Percentiles rank a stretch among this genome's conserved stretches.
Conservation (phyloP, 1,284 basidiomycete species). For the Boletellus deceptivus region DNA sequence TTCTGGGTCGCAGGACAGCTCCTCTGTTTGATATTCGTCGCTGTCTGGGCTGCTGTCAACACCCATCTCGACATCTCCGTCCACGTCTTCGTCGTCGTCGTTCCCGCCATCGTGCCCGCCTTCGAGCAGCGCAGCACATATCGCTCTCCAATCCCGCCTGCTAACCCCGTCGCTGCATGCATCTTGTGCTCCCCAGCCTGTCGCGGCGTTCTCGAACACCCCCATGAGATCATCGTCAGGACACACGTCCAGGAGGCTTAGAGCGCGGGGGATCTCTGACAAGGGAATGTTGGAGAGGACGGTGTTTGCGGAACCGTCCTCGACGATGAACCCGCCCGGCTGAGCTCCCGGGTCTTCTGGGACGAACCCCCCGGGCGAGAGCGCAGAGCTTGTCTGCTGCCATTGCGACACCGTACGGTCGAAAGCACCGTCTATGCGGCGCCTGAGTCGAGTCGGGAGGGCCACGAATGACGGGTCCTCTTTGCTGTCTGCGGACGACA, state of each 20-base stretch:
- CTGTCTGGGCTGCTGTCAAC: slow-evolving; percentile 22
- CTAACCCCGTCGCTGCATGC: slow-evolving; percentile 39
- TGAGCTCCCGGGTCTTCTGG: slow-evolving; percentile 5
- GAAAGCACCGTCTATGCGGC: slow-evolving; percentile 31
- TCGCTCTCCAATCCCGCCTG: slow-evolving; percentile 68
- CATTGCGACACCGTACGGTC: slow-evolving; percentile 12
- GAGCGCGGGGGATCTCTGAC: slow-evolving; percentile 57
- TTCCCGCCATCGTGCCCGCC: slow-evolving; percentile 26
- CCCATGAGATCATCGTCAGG: slow-evolving; percentile 67
- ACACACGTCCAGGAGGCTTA: slow-evolving; percentile 59
- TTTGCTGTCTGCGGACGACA: slow-evolving; percentile 13
- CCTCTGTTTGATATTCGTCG: slow-evolving; percentile 30
- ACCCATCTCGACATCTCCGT: slow-evolving; percentile 26
- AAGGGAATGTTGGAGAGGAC: slow-evolving; percentile 43
- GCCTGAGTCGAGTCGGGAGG: slow-evolving; percentile 22
- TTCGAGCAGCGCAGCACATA: slow-evolving; percentile 67
- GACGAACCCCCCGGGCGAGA: slow-evolving; percentile 16
- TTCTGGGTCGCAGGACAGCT: slow-evolving; percentile 11
- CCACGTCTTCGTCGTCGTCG: slow-evolving; percentile 16
- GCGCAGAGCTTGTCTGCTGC: background rate
- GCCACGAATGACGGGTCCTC: slow-evolving; percentile 27
- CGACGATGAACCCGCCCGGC: slow-evolving; percentile 18
- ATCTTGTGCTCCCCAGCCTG: slow-evolving; percentile 50
- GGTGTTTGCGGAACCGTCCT: slow-evolving; percentile 8
- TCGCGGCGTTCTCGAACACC: slow-evolving; percentile 69